Evolutionary conservation across 345 rosid species (phyloP), one percentile per base, ranked within the genome.

Genomic region (Dovyalis caffra): DNA sequence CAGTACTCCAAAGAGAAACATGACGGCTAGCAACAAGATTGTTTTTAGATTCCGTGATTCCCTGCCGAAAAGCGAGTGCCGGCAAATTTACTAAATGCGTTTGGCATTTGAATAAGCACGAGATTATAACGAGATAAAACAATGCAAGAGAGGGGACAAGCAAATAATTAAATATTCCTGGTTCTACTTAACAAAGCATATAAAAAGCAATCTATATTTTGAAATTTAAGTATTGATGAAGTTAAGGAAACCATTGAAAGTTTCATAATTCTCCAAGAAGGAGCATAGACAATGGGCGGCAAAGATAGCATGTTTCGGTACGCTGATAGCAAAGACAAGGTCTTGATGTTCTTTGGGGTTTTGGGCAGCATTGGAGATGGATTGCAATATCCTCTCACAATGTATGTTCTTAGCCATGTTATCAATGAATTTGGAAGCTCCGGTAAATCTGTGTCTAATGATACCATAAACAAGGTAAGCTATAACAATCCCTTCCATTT

Each of bases 301-400:
- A 83, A 90, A 72, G 84, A 80, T 70, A 70, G 86, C 77, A 87
- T 88, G 87, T 88, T 88, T 71, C 76, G 85, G 51, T 86, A 78
- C 7, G 92, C 92, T 0, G 92, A 88, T 43, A 26, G 88, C 5
- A 29, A 66, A 1, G 94, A 90, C 82, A 90, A 85, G 85, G 9
- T 84, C 67, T 71, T 88, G 84, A 90, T 88, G 92, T 21, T 90
- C 5, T 75, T 87, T 7, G 94, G 92, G 64, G 78, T 84, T 64
- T 73, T 88, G 62, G 92, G 92, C 26, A 90, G 94, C 87, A 81
- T 88, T 73, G 94, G 92, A 72, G 94, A 90, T 80, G 94, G 94
- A 49, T 15, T 87, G 86, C 92, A 86, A 78, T 79, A 88, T 56
- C 91, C 90, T 77, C 79, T 88, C 37, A 73, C 79, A 3, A 86